These are phyloP conservation scores for Rehmannia glutinosa DNA, from an alignment of 257 asterid genomes.

Conservation along the genomic window DNA sequence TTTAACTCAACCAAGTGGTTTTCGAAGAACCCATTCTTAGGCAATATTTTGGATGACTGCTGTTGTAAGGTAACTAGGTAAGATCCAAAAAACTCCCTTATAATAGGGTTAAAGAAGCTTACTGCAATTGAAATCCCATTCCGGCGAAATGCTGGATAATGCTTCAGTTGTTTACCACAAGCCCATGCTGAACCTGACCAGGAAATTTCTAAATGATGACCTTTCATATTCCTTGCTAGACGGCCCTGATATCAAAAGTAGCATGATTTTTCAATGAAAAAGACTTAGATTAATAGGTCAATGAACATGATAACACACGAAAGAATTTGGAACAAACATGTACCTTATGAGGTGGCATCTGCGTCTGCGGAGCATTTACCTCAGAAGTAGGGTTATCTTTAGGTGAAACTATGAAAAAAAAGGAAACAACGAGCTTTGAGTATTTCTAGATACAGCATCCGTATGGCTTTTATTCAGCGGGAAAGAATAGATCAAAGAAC, in stretches of 20 bases:
- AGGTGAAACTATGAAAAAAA: slow-evolving; percentile 51
- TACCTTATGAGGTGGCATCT: slow-evolving; percentile 63
- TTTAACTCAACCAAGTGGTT: background rate
- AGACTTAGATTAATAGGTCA: background rate
- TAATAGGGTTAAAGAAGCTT: slow-evolving; percentile 27
- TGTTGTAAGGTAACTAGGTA: slow-evolving; percentile 12
- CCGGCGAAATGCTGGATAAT: slow-evolving; percentile 74
- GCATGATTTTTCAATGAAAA: slow-evolving; percentile 9
- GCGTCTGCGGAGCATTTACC: slow-evolving; percentile 39
- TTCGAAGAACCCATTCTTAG: background rate
- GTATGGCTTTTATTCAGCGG: background rate
- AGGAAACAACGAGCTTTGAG: background rate
- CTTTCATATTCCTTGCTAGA: slow-evolving; percentile 54
- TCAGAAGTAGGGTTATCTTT: slow-evolving; percentile 46
- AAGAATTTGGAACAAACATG: background rate
- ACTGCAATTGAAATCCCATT: slow-evolving; percentile 79
- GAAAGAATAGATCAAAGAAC: background rate
- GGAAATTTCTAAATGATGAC: slow-evolving; percentile 60
- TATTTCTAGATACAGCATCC: background rate
- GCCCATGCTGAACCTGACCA: slow-evolving; percentile 92
- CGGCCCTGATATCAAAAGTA: slow-evolving; percentile 47
- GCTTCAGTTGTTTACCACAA: slow-evolving; percentile 91
- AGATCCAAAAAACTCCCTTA: background rate
- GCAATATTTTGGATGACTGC: background rate
- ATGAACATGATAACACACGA: background rate